These are phyloP conservation scores for Pichia sp. DNA, from an alignment of 1,139 yeast species.

Conservation along the genomic window DNA sequence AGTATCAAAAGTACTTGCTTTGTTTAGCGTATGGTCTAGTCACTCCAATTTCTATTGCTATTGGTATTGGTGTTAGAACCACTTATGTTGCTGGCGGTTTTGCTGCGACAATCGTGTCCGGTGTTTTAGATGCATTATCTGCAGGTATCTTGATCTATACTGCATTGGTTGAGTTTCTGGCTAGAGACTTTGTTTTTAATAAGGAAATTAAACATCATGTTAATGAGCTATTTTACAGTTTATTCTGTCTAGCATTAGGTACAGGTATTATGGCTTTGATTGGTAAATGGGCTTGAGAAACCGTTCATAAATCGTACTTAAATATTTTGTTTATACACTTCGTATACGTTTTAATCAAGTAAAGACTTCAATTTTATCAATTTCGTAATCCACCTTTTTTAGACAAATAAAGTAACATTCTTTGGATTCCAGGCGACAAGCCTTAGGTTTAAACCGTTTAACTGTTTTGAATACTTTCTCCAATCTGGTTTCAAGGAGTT, in stretches of 20 bases:
- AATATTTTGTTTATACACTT: too few species aligned
- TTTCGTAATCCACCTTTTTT: conserved; percentile 36
- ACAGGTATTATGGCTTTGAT: conserved; percentile 80
- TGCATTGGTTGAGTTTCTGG: conserved; percentile 81
- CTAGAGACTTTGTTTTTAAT: conserved; percentile 73
- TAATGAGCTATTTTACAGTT: conserved; percentile 32
- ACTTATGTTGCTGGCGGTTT: conserved; percentile 51
- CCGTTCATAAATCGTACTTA: too few species aligned
- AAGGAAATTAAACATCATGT: conserved; percentile 44
- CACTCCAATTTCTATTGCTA: conserved; percentile 80
- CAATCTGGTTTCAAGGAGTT: conserved; percentile 48
- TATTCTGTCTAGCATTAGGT: conserved; percentile 47
- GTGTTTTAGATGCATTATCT: conserved; percentile 75
- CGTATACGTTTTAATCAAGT: conserved; percentile 5
- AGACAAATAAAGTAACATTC: conserved; percentile 69
- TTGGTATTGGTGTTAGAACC: conserved; percentile 76
- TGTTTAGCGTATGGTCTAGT: conserved; percentile 48
- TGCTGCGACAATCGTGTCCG: conserved; percentile 62
- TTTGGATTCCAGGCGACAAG: conserved; percentile 53
- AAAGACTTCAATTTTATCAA: conserved; percentile 45
- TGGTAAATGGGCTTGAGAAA: conserved; percentile 73
- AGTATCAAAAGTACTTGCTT: conserved; percentile 16
- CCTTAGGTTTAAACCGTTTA: conserved; percentile 48
- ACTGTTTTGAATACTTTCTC: conserved; percentile 54
- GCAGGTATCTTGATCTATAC: conserved; percentile 83